phyloP scores from a whole-genome alignment of 768 basidiomycete species.

The Boletus coccyginus region DNA sequence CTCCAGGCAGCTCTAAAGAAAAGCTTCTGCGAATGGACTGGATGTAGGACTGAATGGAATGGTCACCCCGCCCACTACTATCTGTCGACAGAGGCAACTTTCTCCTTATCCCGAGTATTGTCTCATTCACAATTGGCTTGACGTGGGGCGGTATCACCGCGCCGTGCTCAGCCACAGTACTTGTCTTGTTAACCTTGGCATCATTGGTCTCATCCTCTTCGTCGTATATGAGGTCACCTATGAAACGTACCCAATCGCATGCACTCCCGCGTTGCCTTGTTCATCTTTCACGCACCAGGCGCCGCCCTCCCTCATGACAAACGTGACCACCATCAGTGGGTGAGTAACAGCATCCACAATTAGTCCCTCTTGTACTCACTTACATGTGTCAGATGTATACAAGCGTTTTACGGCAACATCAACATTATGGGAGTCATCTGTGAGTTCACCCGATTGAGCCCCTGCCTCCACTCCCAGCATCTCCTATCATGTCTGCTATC shows the following conservation, averaged over 20 bases:
- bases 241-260: constrained; percentile 16
- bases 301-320: not conserved
- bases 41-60: not conserved
- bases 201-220: constrained; percentile 23
- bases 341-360: not conserved
- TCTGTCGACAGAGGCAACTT: not conserved
- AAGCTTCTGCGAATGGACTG: not conserved
- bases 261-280: too few relatives aligned
- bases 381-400: not conserved
- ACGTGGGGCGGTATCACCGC: not conserved
- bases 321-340: constrained; percentile 15
- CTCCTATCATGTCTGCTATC: not conserved
- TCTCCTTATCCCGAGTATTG: not conserved
- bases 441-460: not conserved
- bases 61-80: not conserved
- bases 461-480: not conserved
- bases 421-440: not conserved
- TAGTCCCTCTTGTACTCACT: not conserved
- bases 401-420: too few relatives aligned
- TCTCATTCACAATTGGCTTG: not conserved
- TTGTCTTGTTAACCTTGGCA: constrained; percentile 43
- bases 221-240: constrained; percentile 37
- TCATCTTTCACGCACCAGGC: not conserved
- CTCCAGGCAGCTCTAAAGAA: not conserved
- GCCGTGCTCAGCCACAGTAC: constrained; percentile 21